These are phyloP conservation scores for Karstenula rhodostoma DNA, from an alignment of 2,329 filamentous ascomycete species.

Conservation along the genomic window DNA sequence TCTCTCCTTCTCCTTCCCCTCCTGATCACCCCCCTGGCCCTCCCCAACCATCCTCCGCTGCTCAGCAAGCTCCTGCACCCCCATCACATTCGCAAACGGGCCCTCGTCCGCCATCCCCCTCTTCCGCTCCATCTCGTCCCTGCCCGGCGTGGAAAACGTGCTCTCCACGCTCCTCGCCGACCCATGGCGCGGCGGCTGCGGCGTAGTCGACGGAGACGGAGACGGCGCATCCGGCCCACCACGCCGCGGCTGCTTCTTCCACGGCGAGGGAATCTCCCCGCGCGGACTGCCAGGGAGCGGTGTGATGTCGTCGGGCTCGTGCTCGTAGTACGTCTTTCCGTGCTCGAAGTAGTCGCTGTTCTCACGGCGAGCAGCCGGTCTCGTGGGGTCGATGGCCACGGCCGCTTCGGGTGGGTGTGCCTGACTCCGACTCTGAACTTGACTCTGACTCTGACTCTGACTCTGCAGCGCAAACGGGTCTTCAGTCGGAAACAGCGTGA, in stretches of 20 bases:
- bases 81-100: constrained; percentile 28
- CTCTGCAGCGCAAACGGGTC: neutral
- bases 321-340: neutral
- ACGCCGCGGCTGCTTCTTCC: neutral
- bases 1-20: neutral
- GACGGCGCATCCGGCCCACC: neutral
- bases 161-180: neutral
- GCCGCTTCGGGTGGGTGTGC: no score
- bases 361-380: neutral
- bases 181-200: constrained; percentile 1
- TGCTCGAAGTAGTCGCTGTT: neutral
- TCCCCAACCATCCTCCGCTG: constrained; percentile 25
- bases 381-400: neutral
- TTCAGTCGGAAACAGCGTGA: constrained; percentile 9
- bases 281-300: neutral
- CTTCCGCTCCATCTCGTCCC: constrained; percentile 45
- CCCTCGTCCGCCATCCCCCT: constrained; percentile 30
- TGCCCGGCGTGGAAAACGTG: constrained; percentile 37
- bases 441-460: no score
- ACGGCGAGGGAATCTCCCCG: neutral
- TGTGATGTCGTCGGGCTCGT: neutral
- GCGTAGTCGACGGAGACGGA: neutral
- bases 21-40: neutral
- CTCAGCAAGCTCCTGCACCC: constrained; percentile 27
- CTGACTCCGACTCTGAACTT: no score